These are phyloP conservation scores for Eucalyptus regnans DNA, from an alignment of 345 rosid species.

Conservation along the genomic window DNA sequence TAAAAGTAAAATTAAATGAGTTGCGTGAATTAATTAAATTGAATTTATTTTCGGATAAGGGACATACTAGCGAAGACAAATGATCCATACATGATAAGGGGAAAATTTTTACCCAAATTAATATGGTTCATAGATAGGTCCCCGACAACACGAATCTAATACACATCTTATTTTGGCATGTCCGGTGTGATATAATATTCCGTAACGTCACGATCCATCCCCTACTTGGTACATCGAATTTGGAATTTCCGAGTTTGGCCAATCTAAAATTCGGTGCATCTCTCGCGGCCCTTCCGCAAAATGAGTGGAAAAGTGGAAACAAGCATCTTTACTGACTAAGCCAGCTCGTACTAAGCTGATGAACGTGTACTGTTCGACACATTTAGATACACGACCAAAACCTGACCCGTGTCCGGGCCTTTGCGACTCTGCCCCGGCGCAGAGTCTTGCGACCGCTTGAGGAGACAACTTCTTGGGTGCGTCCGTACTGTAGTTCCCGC, in stretches of 20 bases:
- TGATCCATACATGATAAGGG: background rate
- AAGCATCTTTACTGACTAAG: background rate
- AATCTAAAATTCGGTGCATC: background rate
- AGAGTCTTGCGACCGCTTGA: background rate
- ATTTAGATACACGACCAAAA: background rate
- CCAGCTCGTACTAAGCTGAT: background rate
- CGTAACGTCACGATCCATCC: background rate
- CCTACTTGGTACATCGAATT: background rate
- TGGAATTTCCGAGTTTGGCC: background rate
- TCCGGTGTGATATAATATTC: background rate
- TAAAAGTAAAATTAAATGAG: background rate
- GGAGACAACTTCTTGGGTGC: background rate
- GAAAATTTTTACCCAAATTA: fast-evolving
- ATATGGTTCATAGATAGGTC: fast-evolving
- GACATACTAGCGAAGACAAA: fast-evolving
- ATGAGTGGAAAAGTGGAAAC: background rate
- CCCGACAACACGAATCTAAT: background rate
- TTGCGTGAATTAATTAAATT: background rate
- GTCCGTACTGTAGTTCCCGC: background rate
- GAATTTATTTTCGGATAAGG: no score
- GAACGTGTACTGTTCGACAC: background rate
- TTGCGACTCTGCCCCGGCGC: background rate
- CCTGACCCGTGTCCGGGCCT: background rate
- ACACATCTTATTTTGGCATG: background rate
- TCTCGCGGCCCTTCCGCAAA: background rate